Base-by-base conservation (phyloP, 75 land plant genomes). In the Chamaecyparis obtusa region DNA sequence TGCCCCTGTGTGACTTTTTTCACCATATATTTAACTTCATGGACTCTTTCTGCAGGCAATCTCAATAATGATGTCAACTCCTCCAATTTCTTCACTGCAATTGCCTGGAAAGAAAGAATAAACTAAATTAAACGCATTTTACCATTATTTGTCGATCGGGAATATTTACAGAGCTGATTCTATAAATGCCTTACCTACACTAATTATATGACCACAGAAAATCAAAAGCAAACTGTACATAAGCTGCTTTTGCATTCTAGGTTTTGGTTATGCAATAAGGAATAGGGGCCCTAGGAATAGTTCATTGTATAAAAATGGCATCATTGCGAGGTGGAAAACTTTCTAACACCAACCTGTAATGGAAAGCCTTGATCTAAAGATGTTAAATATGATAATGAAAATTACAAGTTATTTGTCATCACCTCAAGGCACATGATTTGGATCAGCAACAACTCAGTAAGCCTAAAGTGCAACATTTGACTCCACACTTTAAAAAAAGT, bases 51-150 rank as follows among this genome's bases (percentile, higher is more conserved):
- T 9, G 41, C 43, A 39, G 86, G 90, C 41, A 90, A 86, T 17
- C 90, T 84, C 87, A 90, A 19, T 44, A 88, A 46, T 17, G 91
- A 56, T 32, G 83, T 77, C 32, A 90, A 79, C 46, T 88, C 32
- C 90, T 64, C 32, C 86, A 90, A 85, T 75, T 60, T 88, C 83
- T 88, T 88, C 90, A 89, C 48, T 46, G 79, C 88, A 78, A 78
- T 64, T 9, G 11, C 83, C 49, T 79, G 41, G 44, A 78, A 19
- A 78, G 48, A 41, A 78, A 78, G 48, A 6, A 51, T 51, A 51
- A 77, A 78, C 35, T 41, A 5, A 78, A 78, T 78, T 16, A 41
- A 24, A 78, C 1, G 14, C 5, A 78, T 39, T 77, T 39, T 21
- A 15, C 35, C 37, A 75, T 78, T 21, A 39, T 5, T 78, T 33